Base-by-base conservation (phyloP, 2,329 filamentous ascomycete species). In the Xylaria sp. region DNA sequence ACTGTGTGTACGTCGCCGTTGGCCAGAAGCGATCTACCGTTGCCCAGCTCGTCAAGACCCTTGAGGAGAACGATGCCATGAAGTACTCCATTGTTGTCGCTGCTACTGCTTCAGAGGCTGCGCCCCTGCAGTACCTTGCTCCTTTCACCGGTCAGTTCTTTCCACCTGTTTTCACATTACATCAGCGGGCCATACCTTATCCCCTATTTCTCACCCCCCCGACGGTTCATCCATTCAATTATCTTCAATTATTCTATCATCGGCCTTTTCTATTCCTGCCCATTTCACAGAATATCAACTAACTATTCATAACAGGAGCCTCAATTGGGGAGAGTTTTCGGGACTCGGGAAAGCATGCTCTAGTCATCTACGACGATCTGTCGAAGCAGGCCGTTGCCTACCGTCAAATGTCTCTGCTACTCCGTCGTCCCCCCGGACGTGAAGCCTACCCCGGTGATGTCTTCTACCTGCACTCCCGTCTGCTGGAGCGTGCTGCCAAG, bases 11-110 rank as follows among this genome's bases (percentile, higher is more conserved):
- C 90, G 96, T 98, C 79, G 96, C 96, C 80, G 91, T 99, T 78
- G 96, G 96, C 80, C 96, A 99, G 90, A 99, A 99, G 91, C 94
- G 96, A 84, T 98, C 96, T 78, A 99, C 96, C 77, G 95, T 99
- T 78, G 96, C 96, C 76, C 96, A 99, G 89, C 91, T 99, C 79
- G 96, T 99, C 88, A 94, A 98, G 93, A 98, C 96, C 74, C 93
- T 99, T 68, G 95, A 98, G 90, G 95, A 98, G 92, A 97, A 97
- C 84, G 94, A 98, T 79, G 94, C 96, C 81, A 97, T 99, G 94
- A 97, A 97, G 88, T 99, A 98, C 90, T 91, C 88, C 75, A 90
- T 97, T 75, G 83, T 99, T 74, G 93, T 98, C 75, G 96, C 96
- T 75, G 96, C 96, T 78, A 99, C 96, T 72, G 96, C 96, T 78